A percentile compares a stretch with the other conserved stretches of the same genome.
phyloP scores from a whole-genome alignment of 2,329 filamentous ascomycete genomes.

The Hymenoscyphus infarciens region DNA sequence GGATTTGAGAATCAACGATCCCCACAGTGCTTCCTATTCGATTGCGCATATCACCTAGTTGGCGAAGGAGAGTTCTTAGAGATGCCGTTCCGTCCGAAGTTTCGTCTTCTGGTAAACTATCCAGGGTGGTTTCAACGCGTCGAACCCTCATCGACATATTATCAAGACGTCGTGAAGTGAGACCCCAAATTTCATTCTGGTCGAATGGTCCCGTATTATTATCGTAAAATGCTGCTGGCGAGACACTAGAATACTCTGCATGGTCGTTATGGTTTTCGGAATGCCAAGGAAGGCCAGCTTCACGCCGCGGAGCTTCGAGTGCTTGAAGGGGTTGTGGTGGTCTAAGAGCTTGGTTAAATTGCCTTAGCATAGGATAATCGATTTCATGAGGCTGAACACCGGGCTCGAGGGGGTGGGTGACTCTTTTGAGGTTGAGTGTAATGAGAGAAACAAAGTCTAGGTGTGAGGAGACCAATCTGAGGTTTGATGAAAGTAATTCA shows the following conservation, averaged over 20 bases:
- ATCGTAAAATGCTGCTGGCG: background rate
- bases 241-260: conserved; percentile 12
- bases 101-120: conserved; percentile 13
- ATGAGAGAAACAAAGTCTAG: conserved; percentile 26
- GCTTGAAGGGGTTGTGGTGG: conserved; percentile 21
- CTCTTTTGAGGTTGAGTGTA: conserved; percentile 23
- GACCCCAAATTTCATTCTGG: conserved; percentile 12
- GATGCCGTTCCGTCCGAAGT: conserved; percentile 5
- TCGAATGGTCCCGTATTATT: conserved; percentile 11
- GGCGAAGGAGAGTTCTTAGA: conserved; percentile 17
- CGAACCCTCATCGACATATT: conserved; percentile 26
- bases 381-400: conserved; percentile 18
- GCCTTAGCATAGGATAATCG: conserved; percentile 26
- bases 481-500: conserved; percentile 21
- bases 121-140: conserved; percentile 21
- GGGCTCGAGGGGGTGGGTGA: conserved; percentile 25
- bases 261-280: background rate
- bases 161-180: conserved; percentile 23
- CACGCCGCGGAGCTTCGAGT: conserved; percentile 11
- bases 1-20: conserved; percentile 10
- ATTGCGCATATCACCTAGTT: conserved; percentile 20
- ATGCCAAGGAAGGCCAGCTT: conserved; percentile 18
- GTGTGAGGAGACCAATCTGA: conserved; percentile 23
- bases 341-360: conserved; percentile 26
- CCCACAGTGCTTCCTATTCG: conserved; percentile 23